These are phyloP conservation scores for Epichloe hybrida DNA, from an alignment of 2,329 filamentous ascomycete species.

Conservation along the genomic window DNA sequence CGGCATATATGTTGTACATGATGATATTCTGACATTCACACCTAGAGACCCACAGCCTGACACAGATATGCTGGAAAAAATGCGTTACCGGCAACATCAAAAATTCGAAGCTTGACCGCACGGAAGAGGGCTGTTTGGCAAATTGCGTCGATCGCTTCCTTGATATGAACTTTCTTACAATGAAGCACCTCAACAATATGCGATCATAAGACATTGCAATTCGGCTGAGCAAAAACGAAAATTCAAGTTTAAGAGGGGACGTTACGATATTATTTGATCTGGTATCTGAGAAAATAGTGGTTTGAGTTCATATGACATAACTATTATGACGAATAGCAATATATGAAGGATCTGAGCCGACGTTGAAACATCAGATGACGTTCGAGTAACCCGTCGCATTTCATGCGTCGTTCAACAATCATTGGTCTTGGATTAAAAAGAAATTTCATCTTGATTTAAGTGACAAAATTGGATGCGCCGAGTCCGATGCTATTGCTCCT, in stretches of 20 bases:
- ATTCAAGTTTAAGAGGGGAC: too few relatives aligned
- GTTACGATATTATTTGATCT: too few relatives aligned
- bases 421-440: conserved; percentile 15
- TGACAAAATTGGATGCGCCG: conserved; percentile 22
- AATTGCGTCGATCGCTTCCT: conserved; percentile 94
- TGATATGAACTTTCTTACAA: conserved; percentile 73
- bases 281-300: too few relatives aligned
- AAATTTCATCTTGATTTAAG: conserved; percentile 19
- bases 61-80: conserved; percentile 85
- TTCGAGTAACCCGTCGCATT: too few relatives aligned
- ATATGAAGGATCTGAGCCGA: too few relatives aligned
- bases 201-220: conserved; percentile 14
- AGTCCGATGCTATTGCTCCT: conserved; percentile 23
- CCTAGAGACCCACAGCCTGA: conserved; percentile 40
- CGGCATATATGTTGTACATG: conserved; percentile 9
- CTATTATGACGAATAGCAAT: too few relatives aligned
- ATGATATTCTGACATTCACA: neutral
- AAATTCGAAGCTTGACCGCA: conserved; percentile 56
- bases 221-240: neutral
- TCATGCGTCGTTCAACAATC: too few relatives aligned
- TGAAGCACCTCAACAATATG: conserved; percentile 65
- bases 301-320: too few relatives aligned
- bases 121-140: conserved; percentile 70
- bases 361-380: too few relatives aligned
- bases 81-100: conserved; percentile 71